Base-by-base conservation (phyloP, 257 asterid genomes). In the Anisodus tanguticus region DNA sequence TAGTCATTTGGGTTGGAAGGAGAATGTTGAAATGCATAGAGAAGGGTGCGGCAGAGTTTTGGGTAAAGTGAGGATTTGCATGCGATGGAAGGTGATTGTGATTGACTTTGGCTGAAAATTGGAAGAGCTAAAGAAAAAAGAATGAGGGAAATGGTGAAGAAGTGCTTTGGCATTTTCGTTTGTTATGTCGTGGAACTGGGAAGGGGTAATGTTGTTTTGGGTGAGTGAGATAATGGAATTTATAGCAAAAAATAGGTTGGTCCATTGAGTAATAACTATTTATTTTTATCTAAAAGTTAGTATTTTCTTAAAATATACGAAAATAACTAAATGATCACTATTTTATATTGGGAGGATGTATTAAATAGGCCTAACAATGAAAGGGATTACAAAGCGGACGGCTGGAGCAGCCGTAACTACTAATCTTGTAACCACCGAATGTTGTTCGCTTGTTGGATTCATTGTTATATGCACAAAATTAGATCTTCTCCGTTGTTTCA, bases 41-140 rank as follows among this genome's bases (percentile, higher is more conserved):
- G 88, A 39, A 88, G 17, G 41, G 91, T 82, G 63, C 55, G 91
- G 84, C 90, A 88, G 4, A 87, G 89, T 66, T 88, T 74, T 12
- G 89, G 91, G 81, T 87, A 80, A 15, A 85, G 85, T 84, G 90
- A 85, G 85, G 89, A 82, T 67, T 87, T 88, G 89, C 92, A 90
- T 57, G 83, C 88, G 31, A 78, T 3, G 58, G 87, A 85, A 8
- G 88, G 85, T 49, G 87, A 82, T 43, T 47, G 60, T 64, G 83
- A 64, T 79, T 3, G 41, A 51, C 0, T 76, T 51, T 76, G 85
- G 83, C 80, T 26, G 83, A 82, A 76, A 68, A 67, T 47, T 16
- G 80, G 57, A 31, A 83, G 35, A 54, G 58, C 47, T 53, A 60
- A 80, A 58, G 74, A 43, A 16, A 45, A 11, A 59, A 60, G 3